Conservation (phyloP, 139 green algal species). For the Volvox reticuliferus region DNA sequence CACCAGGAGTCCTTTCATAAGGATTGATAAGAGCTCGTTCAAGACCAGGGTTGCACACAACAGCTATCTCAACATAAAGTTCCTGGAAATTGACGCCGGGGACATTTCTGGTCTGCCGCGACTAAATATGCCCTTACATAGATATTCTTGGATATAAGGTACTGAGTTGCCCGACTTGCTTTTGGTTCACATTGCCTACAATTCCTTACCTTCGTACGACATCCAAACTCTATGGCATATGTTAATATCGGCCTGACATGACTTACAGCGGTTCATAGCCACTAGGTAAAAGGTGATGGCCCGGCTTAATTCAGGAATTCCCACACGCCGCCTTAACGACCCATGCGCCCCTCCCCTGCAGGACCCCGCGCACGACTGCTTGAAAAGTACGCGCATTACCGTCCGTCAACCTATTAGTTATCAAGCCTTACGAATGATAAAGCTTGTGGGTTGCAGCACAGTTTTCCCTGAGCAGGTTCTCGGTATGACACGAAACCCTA, state of each 20-base stretch:
- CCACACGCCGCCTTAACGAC: too few relatives aligned
- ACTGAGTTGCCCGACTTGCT: background rate
- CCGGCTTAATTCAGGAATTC: background rate
- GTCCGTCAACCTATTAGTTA: background rate
- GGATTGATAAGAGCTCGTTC: conserved; percentile 33
- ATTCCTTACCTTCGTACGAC: too few relatives aligned
- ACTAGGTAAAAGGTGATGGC: background rate
- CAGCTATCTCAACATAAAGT: background rate
- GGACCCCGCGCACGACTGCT: conserved; percentile 15
- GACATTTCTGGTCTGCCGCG: conserved; percentile 7
- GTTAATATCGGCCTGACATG: background rate
- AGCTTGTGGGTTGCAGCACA: conserved; percentile 21
- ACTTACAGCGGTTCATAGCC: conserved; percentile 24
- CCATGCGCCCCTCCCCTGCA: background rate
- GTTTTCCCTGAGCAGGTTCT: conserved; percentile 43
- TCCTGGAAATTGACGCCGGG: background rate
- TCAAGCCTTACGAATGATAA: conserved; percentile 27
- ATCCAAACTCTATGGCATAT: too few relatives aligned
- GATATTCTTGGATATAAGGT: conserved; percentile 45
- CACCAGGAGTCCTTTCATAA: too few relatives aligned
- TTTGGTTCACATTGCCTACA: too few relatives aligned
- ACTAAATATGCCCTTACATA: background rate
- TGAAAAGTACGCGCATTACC: conserved; percentile 43
- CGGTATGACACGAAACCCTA: conserved; percentile 6
- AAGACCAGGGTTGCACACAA: background rate